Percentiles rank a stretch among this genome's conserved stretches.
These are phyloP conservation scores for Bacidia rubella DNA, from an alignment of 495 filamentous ascomycete genomes.

Conservation along the genomic window DNA sequence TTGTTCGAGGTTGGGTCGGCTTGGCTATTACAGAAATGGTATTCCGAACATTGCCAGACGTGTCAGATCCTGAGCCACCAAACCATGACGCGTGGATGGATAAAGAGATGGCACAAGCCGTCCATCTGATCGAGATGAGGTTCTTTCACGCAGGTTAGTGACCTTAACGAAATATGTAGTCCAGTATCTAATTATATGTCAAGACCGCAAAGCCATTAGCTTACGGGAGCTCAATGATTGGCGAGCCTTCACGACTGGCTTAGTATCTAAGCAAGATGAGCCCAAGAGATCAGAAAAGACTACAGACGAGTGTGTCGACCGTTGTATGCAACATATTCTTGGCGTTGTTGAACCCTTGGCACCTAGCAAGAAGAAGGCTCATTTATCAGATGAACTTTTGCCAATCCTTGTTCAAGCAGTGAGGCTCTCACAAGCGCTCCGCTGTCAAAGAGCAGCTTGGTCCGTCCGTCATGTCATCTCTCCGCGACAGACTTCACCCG, in stretches of 20 bases:
- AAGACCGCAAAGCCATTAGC: constrained; percentile 11
- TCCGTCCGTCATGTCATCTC: constrained; percentile 8
- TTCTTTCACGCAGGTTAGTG: constrained; percentile 7
- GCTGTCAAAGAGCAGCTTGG: constrained; percentile 17
- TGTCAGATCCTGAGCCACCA: neutral
- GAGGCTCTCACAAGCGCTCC: constrained; percentile 14
- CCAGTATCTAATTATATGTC: neutral
- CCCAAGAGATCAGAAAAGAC: constrained; percentile 1
- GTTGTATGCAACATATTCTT: constrained; percentile 4
- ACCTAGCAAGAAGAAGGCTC: neutral
- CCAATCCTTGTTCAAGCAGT: constrained; percentile 12
- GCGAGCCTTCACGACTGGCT: constrained; percentile 16
- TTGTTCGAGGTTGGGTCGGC: constrained; percentile 16
- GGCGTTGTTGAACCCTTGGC: constrained; percentile 5
- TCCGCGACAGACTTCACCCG: neutral
- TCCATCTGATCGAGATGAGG: constrained; percentile 6
- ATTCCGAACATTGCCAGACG: constrained; percentile 9
- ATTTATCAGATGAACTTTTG: constrained; percentile 8
- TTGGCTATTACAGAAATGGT: constrained; percentile 10
- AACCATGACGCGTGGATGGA: constrained; percentile 11
- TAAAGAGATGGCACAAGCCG: constrained; percentile 4
- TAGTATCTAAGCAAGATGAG: constrained; percentile 10
- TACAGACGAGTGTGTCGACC: neutral
- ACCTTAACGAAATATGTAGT: neutral
- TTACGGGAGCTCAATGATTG: constrained; percentile 15